Evolutionary conservation across 2,329 filamentous ascomycete genomes (phyloP).

Genomic region (Emydomyces testavorans): DNA sequence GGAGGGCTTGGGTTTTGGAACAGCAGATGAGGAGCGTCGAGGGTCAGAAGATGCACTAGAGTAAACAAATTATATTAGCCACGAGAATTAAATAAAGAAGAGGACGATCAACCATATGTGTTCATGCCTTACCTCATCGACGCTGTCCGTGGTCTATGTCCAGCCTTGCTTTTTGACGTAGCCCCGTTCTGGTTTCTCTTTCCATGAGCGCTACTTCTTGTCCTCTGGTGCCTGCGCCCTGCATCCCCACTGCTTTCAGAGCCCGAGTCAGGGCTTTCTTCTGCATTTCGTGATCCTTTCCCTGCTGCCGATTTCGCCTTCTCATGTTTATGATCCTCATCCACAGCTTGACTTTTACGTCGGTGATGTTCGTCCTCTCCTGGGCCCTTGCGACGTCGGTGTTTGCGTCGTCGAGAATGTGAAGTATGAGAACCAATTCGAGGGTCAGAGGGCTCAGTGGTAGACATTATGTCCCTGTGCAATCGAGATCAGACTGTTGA

Average conservation of each 20-base stretch:
- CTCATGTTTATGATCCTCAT: background rate
- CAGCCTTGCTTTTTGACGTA: background rate
- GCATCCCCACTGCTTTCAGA: background rate
- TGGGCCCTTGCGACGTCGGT: conserved; percentile 1
- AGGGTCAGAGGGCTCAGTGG: background rate
- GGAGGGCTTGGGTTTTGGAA: background rate
- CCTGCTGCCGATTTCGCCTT: background rate
- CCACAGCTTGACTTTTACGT: background rate
- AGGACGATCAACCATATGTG: background rate
- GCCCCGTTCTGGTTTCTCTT: background rate
- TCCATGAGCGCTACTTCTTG: background rate
- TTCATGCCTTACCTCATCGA: background rate
- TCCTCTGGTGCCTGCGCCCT: background rate
- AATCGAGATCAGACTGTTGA: background rate
- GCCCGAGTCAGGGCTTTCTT: background rate
- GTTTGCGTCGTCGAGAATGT: background rate
- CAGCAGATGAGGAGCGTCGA: background rate
- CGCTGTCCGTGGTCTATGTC: background rate
- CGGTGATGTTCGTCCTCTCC: conserved; percentile 7
- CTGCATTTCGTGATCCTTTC: background rate
- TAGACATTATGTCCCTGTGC: background rate
- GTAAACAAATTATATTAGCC: background rate
- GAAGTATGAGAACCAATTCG: background rate
- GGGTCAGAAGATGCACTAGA: background rate
- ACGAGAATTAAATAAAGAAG: no score